Conservation (phyloP, 2,329 filamentous ascomycete genomes). For the Teratosphaeria pseudoeucalypti region DNA sequence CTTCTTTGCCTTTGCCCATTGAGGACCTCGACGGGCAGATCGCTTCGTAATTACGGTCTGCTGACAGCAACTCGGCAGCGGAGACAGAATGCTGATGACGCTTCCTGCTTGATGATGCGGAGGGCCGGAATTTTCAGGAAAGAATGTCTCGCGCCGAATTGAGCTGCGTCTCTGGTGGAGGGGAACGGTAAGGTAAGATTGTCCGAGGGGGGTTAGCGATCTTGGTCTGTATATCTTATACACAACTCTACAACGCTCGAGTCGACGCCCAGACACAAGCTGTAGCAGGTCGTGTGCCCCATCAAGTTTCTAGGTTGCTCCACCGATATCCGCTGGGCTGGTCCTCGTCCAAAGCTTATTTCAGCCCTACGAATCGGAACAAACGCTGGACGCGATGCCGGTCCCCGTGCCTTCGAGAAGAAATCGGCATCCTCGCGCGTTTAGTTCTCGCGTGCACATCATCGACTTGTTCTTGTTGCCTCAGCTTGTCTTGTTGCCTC, state of each 20-base stretch:
- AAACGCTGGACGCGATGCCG: neutral
- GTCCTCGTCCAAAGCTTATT: neutral
- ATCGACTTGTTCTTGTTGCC: neutral
- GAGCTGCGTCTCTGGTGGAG: neutral
- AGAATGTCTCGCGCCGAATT: neutral
- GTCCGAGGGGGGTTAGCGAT: neutral
- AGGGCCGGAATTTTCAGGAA: neutral
- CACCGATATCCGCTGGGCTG: neutral
- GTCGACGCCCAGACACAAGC: neutral
- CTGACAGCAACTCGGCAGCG: neutral
- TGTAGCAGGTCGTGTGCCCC: neutral
- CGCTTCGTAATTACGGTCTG: neutral
- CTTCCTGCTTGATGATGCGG: neutral
- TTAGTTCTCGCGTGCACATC: neutral
- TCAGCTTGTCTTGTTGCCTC: neutral
- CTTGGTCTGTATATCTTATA: neutral
- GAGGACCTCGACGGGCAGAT: neutral
- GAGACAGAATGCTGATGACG: neutral
- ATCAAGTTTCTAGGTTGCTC: neutral
- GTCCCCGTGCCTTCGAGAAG: neutral
- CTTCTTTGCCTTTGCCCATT: constrained; percentile 2
- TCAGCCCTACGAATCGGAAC: neutral
- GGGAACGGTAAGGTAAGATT: neutral
- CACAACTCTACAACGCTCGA: neutral
- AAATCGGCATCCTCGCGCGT: neutral